These are phyloP conservation scores for Jatropha multifida DNA, from an alignment of 441 rosid genomes.

Conservation along the genomic window DNA sequence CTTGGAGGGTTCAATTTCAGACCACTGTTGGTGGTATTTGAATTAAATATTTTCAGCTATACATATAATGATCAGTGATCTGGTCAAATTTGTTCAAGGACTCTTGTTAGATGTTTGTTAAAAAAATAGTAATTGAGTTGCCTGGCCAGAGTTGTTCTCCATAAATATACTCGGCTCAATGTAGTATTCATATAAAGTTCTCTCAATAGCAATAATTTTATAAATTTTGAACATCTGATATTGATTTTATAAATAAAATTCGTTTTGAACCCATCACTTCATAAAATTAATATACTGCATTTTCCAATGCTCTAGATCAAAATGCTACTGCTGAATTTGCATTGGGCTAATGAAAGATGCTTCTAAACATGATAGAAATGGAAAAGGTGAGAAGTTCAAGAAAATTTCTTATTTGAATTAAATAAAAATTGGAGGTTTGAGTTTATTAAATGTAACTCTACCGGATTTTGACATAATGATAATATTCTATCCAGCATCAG, in stretches of 20 bases:
- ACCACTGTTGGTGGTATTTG: background rate
- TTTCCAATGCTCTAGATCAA: background rate
- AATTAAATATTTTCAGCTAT: background rate
- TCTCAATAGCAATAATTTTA: no score
- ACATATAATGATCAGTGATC: slow-evolving; percentile 5
- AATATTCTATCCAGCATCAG: background rate
- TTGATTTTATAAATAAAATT: no score
- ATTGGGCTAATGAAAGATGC: slow-evolving; percentile 9
- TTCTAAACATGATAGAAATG: slow-evolving; percentile 1
- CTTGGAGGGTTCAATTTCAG: slow-evolving; percentile 21
- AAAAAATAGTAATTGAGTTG: background rate
- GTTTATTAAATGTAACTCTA: background rate
- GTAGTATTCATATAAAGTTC: no score
- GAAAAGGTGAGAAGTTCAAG: background rate
- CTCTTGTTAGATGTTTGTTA: slow-evolving; percentile 25
- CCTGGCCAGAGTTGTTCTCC: background rate
- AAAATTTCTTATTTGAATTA: background rate
- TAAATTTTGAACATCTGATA: no score
- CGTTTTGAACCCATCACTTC: no score
- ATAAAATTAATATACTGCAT: background rate
- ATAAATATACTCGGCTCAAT: background rate
- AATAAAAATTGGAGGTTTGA: background rate
- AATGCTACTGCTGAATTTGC: background rate
- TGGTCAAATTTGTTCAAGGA: slow-evolving; percentile 26
- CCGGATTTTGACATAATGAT: no score